These are phyloP conservation scores for Hygrophorus russula DNA, from an alignment of 768 basidiomycete genomes.

Conservation along the genomic window DNA sequence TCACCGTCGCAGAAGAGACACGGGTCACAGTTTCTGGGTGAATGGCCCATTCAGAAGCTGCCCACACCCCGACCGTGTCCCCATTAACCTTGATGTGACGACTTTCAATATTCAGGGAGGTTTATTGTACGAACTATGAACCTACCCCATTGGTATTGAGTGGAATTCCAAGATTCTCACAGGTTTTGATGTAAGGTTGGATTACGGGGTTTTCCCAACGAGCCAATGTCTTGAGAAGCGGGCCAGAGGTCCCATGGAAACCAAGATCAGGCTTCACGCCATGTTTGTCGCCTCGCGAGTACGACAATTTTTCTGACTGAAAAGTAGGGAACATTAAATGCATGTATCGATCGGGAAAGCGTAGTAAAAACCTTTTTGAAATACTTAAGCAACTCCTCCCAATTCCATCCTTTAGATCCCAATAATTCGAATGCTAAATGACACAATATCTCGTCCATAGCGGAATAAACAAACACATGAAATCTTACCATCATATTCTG, in stretches of 20 bases:
- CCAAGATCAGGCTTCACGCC: neutral
- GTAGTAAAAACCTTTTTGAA: neutral
- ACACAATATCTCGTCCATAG: neutral
- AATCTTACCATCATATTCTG: slow-evolving; percentile 7
- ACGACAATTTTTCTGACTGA: neutral
- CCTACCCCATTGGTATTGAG: no score
- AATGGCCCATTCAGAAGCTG: neutral
- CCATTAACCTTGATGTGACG: neutral
- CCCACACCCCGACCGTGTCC: neutral
- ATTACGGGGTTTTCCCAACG: neutral
- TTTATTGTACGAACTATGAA: no score
- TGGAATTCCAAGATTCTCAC: neutral
- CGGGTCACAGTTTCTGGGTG: neutral
- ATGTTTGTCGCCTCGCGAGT: neutral
- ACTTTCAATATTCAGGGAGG: no score
- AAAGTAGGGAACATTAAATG: neutral
- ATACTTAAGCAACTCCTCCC: slow-evolving; percentile 7
- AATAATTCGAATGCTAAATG: slow-evolving; percentile 7
- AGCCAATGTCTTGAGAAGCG: slow-evolving; percentile 4
- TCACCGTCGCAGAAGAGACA: slow-evolving; percentile 1
- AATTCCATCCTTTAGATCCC: slow-evolving; percentile 10
- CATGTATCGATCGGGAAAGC: slow-evolving; percentile 1
- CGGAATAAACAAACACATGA: neutral
- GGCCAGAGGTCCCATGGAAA: slow-evolving; percentile 5
- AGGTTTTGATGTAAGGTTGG: neutral